These are phyloP conservation scores for Tilletia setariae DNA, from an alignment of 1,284 basidiomycete genomes.

Conservation along the genomic window DNA sequence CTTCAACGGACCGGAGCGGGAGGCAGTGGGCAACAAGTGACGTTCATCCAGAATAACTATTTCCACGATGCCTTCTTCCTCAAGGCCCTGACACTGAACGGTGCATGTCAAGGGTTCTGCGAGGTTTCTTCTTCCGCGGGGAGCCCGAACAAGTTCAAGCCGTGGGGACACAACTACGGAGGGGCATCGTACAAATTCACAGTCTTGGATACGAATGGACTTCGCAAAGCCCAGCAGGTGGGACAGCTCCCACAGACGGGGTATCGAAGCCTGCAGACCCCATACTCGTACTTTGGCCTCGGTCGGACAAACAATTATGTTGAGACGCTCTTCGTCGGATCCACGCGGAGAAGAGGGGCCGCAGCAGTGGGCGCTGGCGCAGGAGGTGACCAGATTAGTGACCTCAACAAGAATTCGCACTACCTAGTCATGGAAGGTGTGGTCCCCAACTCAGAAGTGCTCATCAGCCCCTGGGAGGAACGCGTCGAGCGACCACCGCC, in stretches of 20 bases:
- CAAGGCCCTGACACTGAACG: conserved; percentile 86
- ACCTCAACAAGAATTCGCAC: conserved; percentile 58
- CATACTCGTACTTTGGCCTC: conserved; percentile 93
- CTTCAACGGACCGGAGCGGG: conserved; percentile 64
- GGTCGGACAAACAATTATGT: conserved; percentile 99
- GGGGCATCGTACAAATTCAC: conserved; percentile 98
- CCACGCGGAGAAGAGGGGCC: conserved; percentile 30
- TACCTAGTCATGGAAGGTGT: conserved; percentile 90
- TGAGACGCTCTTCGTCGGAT: conserved; percentile 61
- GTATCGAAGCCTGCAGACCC: conserved; percentile 82
- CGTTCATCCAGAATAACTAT: conserved; percentile 94
- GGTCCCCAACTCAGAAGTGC: conserved; percentile 93
- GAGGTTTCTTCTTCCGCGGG: too few species aligned
- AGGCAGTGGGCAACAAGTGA: conserved; percentile 55
- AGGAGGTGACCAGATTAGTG: not conserved
- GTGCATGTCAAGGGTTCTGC: conserved; percentile 78
- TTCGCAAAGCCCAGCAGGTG: conserved; percentile 83
- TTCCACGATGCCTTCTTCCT: conserved; percentile 99
- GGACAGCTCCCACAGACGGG: conserved; percentile 87
- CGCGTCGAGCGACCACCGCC: conserved; percentile 3
- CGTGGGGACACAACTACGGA: conserved; percentile 87
- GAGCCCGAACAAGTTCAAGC: conserved; percentile 58
- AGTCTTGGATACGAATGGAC: conserved; percentile 85
- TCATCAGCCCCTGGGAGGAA: conserved; percentile 75
- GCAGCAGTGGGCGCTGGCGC: not conserved